Base-by-base conservation (phyloP, 2,329 filamentous ascomycete genomes). In the Aspergillus sp. region DNA sequence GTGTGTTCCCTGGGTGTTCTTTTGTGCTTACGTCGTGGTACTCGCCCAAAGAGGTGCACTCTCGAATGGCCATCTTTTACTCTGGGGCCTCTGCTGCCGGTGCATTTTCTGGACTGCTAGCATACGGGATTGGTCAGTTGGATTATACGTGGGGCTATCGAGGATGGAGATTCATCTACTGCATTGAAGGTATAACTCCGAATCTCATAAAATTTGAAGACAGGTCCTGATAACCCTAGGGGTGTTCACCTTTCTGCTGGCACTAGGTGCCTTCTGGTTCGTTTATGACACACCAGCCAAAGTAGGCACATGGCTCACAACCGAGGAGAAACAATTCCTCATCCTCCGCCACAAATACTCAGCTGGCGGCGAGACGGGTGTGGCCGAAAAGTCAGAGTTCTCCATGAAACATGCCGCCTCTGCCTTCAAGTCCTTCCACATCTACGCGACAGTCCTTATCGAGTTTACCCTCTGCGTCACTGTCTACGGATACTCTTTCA, bases 11-110 rank as follows among this genome's bases (percentile, higher is more conserved):
- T 0, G 87, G 86, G 3, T 84, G 91, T 26, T 89, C 89, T 62
- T 91, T 90, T 71, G 90, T 91, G 66, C 81, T 92, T 1, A 88
- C 85, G 0, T 90, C 88, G 68, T 93, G 90, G 89, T 95, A 93
- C 68, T 87, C 85, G 69, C 81, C 89, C 26, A 83, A 81, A 22
- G 90, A 93, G 67, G 88, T 92, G 50, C 90, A 89, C 55, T 81
- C 90, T 18, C 83, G 90, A 30, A 84, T 87, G 48, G 88, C 49
- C 4, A 84, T 90, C 58, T 91, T 93, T 76, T 93, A 93, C 76
- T 89, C 88, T 0, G 88, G 89, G 0, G 89, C 89, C 1, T 89
- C 90, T 1, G 75, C 92, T 0, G 87, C 89, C 0, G 90, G 90
- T 1, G 90, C 90, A 0, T 96, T 96, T 66, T 91, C 90, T 24